A percentile compares a stretch with the other conserved stretches of the same genome.
These are phyloP conservation scores for Pleurotus eryngii DNA, from an alignment of 768 basidiomycete genomes.

Conservation along the genomic window DNA sequence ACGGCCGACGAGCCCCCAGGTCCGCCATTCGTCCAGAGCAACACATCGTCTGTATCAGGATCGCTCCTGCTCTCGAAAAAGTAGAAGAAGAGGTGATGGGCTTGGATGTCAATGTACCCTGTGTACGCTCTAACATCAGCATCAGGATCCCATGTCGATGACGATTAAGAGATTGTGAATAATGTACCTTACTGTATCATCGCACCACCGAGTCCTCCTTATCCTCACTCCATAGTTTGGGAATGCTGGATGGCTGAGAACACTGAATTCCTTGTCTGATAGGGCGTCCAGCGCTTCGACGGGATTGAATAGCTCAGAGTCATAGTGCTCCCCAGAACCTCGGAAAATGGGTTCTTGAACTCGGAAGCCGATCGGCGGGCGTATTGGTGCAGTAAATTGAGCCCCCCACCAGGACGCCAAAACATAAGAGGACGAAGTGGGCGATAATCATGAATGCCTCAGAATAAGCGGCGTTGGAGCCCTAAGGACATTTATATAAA, in stretches of 20 bases:
- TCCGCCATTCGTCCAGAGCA: conserved; percentile 55
- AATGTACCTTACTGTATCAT: conserved; percentile 33
- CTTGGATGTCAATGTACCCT: conserved; percentile 64
- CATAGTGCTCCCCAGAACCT: neutral
- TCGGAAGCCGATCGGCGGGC: too few species aligned
- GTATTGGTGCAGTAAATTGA: too few species aligned
- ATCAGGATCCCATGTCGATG: too few species aligned
- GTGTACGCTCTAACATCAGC: conserved; percentile 51
- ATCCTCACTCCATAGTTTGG: conserved; percentile 39
- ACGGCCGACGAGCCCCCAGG: conserved; percentile 41
- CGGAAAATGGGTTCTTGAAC: too few species aligned
- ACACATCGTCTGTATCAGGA: conserved; percentile 58
- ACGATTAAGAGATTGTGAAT: too few species aligned
- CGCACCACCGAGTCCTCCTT: conserved; percentile 38
- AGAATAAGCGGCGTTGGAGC: too few species aligned
- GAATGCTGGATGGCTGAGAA: conserved; percentile 39
- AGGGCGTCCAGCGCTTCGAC: neutral
- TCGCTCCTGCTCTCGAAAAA: conserved; percentile 72
- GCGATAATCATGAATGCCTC: too few species aligned
- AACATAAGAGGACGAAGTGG: too few species aligned
- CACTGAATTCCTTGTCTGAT: neutral
- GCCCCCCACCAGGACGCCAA: too few species aligned
- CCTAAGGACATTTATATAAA: too few species aligned
- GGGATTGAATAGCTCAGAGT: neutral
- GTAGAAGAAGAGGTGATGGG: conserved; percentile 70